These are phyloP conservation scores for Parietichytrium sp. DNA, from an alignment of 108 stramenopile genomes.

Conservation along the genomic window DNA sequence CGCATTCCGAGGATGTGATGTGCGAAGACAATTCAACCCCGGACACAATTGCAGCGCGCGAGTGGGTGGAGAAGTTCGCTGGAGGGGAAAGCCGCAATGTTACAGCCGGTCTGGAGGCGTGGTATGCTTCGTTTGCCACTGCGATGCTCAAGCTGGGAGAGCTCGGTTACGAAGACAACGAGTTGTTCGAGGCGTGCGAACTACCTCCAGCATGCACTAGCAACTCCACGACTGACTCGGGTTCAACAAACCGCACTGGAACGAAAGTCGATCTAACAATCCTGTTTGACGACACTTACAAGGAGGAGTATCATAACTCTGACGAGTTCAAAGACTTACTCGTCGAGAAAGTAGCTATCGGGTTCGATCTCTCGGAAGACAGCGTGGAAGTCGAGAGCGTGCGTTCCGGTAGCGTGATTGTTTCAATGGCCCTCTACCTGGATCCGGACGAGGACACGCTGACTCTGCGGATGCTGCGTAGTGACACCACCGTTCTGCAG, in stretches of 20 bases:
- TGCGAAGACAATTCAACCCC: not conserved
- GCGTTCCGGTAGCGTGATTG: conserved; percentile 31
- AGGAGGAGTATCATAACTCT: not conserved
- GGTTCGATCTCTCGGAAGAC: not conserved
- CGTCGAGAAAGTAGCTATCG: not conserved
- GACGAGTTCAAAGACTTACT: not conserved
- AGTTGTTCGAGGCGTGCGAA: not conserved
- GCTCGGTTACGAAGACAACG: conserved; percentile 6
- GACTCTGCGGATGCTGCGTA: not conserved
- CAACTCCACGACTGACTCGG: too few relatives aligned
- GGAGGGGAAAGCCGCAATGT: not conserved
- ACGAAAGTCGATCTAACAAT: not conserved
- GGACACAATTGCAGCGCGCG: not conserved
- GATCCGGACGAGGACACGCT: conserved; percentile 19
- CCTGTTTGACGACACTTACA: not conserved
- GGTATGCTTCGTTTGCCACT: not conserved
- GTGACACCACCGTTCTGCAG: not conserved
- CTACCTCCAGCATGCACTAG: conserved; percentile 1
- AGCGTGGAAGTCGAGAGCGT: not conserved
- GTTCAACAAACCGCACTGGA: too few relatives aligned
- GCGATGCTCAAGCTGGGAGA: conserved; percentile 18
- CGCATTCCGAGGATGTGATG: not conserved
- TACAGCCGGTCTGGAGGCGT: conserved; percentile 1
- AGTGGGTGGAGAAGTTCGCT: conserved; percentile 3
- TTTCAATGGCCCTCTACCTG: not conserved